These are phyloP conservation scores for Nyssa sinensis DNA, from an alignment of 148 eudicot species.

Conservation along the genomic window DNA sequence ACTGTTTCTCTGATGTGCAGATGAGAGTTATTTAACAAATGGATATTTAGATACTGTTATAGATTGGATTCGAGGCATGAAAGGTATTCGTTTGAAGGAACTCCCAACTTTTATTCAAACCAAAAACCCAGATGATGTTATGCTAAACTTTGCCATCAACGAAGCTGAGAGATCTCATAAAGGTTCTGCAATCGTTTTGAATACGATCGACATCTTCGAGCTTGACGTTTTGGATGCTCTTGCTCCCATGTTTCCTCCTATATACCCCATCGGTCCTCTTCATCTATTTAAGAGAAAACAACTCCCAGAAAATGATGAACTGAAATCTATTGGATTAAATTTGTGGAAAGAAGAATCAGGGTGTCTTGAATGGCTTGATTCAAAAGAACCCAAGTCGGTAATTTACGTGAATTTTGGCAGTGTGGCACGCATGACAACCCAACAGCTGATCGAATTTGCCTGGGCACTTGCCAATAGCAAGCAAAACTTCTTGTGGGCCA, in stretches of 20 bases:
- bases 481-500: conserved; percentile 28
- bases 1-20: not conserved
- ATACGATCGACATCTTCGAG: not conserved
- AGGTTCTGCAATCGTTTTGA: not conserved
- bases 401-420: conserved; percentile 37
- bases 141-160: not conserved
- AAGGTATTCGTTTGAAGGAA: not conserved
- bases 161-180: not conserved
- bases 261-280: not conserved
- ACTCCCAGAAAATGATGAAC: not conserved
- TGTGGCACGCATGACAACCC: conserved; percentile 27
- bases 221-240: not conserved
- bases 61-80: conserved; percentile 4
- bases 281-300: not conserved
- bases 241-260: not conserved
- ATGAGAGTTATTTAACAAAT: conserved; percentile 3
- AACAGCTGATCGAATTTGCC: conserved; percentile 25
- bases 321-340: conserved; percentile 17
- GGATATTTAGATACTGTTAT: not conserved
- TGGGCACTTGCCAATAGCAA: conserved; percentile 34
- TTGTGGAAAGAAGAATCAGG: conserved; percentile 32
- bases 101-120: not conserved
- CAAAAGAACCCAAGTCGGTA: conserved; percentile 21
- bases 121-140: not conserved
- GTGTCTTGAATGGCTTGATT: conserved; percentile 32